Base-by-base conservation (phyloP, 352 stramenopile species). In the Phytophthora podocarpi region DNA sequence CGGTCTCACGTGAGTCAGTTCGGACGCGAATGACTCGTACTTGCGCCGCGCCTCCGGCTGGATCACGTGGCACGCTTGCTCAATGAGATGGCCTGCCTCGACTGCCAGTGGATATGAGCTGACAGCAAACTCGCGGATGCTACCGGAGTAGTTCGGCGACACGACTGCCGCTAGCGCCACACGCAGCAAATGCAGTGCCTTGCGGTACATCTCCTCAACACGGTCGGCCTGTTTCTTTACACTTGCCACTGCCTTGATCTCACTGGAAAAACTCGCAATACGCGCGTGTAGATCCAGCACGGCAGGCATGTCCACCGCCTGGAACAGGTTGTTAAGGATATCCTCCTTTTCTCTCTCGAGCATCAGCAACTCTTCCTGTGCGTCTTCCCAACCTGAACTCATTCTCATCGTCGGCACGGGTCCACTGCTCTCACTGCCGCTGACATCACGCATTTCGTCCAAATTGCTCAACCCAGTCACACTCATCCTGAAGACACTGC, bases 191-290 rank as follows among this genome's bases (percentile, higher is more conserved):
- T 91, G 68, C 46, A 93, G 66, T 6, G 84, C 84, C 63, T 92
- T 83, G 46, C 86, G 84, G 55, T 93, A 95, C 67, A 88, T 67
- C 11, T 67, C 72, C 42, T 88, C 80, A 18, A 81, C 74, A 8
- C 78, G 71, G n/a, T 92, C 81, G 5, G 91, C 78, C 62, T 95
- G 86, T 50, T 90, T 90, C 50, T 83, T 73, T 3, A 90, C 81
- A 46, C 75, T 89, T 39, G 89, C 71, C 27, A 83, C 82, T 0
- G 86, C 86, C 55, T 91, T 88, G 59, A 91, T 89, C 60, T 95
- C 86, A 4, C 82, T 90, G 4, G 80, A 80, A 49, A 82, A 90
- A 34, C 89, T 76, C 5, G 82, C 78, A 49, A 95, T 82, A 20
- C 83, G 81, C 18, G 82, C 64, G 56, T 95, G 79, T 18, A 95